These are phyloP conservation scores for Leptodontidium sp. DNA, from an alignment of 2,329 filamentous ascomycete genomes.

Conservation along the genomic window DNA sequence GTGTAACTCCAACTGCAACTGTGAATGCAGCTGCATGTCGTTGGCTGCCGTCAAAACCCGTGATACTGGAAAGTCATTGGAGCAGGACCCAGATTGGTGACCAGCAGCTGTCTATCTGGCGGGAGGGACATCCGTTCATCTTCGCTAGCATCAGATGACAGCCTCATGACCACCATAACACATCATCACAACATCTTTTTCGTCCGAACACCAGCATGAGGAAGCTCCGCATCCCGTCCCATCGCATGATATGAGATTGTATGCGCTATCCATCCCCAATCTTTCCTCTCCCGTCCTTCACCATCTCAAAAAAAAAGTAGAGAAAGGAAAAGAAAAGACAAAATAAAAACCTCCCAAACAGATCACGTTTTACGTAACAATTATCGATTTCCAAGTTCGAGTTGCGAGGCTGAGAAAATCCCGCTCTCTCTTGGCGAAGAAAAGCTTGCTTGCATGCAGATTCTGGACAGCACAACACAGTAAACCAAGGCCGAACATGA, in stretches of 20 bases:
- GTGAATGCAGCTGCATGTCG: background rate
- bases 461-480: too few species aligned
- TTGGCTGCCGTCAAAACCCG: background rate
- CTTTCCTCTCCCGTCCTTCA: too few species aligned
- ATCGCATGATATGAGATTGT: background rate
- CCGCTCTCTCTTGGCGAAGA: too few species aligned
- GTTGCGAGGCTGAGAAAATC: too few species aligned
- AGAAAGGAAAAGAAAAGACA: too few species aligned
- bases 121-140: background rate
- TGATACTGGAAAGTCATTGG: background rate
- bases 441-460: too few species aligned
- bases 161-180: background rate
- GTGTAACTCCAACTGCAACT: background rate
- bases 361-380: conserved; percentile 1
- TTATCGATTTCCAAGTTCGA: background rate
- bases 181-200: conserved; percentile 5
- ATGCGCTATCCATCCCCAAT: background rate
- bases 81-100: background rate
- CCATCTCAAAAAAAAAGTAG: too few species aligned
- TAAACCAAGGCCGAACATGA: too few species aligned
- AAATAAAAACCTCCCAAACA: background rate
- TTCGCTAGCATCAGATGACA: background rate
- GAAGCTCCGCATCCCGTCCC: background rate
- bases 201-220: conserved; percentile 10
- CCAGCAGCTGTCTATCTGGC: conserved; percentile 1